These are phyloP conservation scores for Globisporangium viniferum DNA, from an alignment of 352 stramenopile species.

Conservation along the genomic window DNA sequence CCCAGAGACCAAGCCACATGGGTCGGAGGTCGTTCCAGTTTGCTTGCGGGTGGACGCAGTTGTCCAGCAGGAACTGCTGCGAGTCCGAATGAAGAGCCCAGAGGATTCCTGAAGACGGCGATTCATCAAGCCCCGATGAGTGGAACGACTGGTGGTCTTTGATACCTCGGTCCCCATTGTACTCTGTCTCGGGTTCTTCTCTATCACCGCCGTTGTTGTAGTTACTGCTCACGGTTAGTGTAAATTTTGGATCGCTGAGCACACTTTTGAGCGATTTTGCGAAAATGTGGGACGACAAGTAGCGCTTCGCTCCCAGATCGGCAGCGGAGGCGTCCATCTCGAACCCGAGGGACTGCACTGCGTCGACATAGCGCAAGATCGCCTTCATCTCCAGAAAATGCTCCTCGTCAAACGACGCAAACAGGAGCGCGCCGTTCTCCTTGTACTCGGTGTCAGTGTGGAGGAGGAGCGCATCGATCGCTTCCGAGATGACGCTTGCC, in stretches of 20 bases:
- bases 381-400: constrained; percentile 72
- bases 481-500: constrained; percentile 24
- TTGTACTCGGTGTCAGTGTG: constrained; percentile 11
- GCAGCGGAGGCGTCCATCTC: constrained; percentile 73
- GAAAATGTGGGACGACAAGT: constrained; percentile 72
- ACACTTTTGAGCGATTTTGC: constrained; percentile 49
- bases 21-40: constrained; percentile 64
- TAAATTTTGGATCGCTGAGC: constrained; percentile 21
- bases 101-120: constrained; percentile 64
- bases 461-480: constrained; percentile 33
- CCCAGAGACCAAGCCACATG: constrained; percentile 77
- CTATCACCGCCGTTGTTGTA: constrained; percentile 8
- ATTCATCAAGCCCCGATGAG: constrained; percentile 35
- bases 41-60: constrained; percentile 53
- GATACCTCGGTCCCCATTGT: background rate
- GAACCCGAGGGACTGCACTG: constrained; percentile 71
- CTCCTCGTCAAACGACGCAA: constrained; percentile 61
- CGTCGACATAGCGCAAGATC: constrained; percentile 61
- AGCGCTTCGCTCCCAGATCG: constrained; percentile 73
- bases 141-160: background rate
- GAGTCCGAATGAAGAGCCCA: constrained; percentile 84
- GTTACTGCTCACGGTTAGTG: constrained; percentile 16
- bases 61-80: constrained; percentile 72
- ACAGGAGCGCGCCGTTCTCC: constrained; percentile 52
- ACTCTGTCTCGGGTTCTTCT: constrained; percentile 13